Conservation (phyloP, 164 flowering plant genomes). For the Vitis amurensis region DNA sequence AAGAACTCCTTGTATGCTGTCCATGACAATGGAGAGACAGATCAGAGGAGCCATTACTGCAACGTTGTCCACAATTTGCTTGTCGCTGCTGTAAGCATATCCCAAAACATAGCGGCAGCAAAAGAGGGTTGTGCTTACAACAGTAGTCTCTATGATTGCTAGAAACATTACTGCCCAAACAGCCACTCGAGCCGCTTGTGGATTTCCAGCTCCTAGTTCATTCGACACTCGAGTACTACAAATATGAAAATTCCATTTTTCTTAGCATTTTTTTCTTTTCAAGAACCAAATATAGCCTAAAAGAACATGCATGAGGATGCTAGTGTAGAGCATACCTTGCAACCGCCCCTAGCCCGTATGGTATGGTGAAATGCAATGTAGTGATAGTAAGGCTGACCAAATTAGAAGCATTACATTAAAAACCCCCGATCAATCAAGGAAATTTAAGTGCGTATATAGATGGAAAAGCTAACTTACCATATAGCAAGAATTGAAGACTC, state of each 20-base stretch:
- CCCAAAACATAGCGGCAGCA: constrained; percentile 31
- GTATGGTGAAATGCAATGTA: constrained; percentile 21
- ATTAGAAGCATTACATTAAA: background rate
- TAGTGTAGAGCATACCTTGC: constrained; percentile 20
- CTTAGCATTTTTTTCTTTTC: too few relatives aligned
- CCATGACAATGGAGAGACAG: constrained; percentile 26
- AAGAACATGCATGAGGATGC: background rate
- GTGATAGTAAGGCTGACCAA: constrained; percentile 22
- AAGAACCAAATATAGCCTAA: too few relatives aligned
- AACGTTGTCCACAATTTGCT: constrained; percentile 29
- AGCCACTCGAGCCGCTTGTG: constrained; percentile 34
- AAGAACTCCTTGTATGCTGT: constrained; percentile 39
- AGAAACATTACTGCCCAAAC: constrained; percentile 20
- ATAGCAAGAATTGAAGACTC: constrained; percentile 42
- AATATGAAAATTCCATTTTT: background rate
- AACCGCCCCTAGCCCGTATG: constrained; percentile 33
- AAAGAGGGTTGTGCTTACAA: constrained; percentile 22
- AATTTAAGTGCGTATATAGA: background rate
- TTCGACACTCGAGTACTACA: constrained; percentile 42
- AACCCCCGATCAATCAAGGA: background rate
- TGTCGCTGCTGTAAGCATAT: constrained; percentile 32
- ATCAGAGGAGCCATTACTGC: constrained; percentile 29
- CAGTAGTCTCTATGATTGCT: constrained; percentile 14
- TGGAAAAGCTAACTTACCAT: constrained; percentile 16
- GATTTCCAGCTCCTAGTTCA: constrained; percentile 46